Evolutionary conservation across 164 flowering plant genomes (phyloP).

Genomic region (Macadamia tetraphylla): DNA sequence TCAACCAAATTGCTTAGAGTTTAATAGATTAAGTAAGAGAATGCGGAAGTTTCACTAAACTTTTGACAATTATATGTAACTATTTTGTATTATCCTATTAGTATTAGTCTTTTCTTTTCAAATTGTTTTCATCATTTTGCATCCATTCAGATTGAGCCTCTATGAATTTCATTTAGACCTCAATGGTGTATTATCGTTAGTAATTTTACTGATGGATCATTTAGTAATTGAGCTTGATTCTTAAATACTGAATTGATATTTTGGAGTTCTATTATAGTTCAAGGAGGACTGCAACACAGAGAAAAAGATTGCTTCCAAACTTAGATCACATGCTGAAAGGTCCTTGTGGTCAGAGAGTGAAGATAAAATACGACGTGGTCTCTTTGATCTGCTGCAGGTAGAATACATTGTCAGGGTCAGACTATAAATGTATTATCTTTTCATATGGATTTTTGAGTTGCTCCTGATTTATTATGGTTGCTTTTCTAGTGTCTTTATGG

Average conservation of each 20-base stretch:
- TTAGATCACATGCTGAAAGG: conserved; percentile 48
- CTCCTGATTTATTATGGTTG: background rate
- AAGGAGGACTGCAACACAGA: conserved; percentile 93
- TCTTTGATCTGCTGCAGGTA: conserved; percentile 83
- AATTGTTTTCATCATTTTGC: background rate
- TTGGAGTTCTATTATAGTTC: conserved; percentile 42
- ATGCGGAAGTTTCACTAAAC: too few relatives aligned
- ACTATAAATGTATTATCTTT: background rate
- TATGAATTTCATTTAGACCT: too few relatives aligned
- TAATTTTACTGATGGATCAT: background rate
- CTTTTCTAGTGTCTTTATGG: background rate
- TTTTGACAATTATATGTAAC: too few relatives aligned
- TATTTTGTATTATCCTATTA: too few relatives aligned
- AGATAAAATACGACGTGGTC: conserved; percentile 48
- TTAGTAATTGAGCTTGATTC: background rate
- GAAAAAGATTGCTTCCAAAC: conserved; percentile 71
- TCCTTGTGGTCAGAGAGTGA: conserved; percentile 49
- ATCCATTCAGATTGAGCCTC: background rate
- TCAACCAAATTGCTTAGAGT: too few relatives aligned
- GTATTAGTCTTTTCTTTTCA: too few relatives aligned
- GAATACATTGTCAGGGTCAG: background rate
- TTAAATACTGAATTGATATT: conserved; percentile 4
- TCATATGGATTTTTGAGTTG: background rate
- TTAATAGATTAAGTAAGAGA: too few relatives aligned
- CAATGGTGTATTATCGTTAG: background rate